These are phyloP conservation scores for Corylus avellana DNA, from an alignment of 306 rosid genomes.

Conservation along the genomic window DNA sequence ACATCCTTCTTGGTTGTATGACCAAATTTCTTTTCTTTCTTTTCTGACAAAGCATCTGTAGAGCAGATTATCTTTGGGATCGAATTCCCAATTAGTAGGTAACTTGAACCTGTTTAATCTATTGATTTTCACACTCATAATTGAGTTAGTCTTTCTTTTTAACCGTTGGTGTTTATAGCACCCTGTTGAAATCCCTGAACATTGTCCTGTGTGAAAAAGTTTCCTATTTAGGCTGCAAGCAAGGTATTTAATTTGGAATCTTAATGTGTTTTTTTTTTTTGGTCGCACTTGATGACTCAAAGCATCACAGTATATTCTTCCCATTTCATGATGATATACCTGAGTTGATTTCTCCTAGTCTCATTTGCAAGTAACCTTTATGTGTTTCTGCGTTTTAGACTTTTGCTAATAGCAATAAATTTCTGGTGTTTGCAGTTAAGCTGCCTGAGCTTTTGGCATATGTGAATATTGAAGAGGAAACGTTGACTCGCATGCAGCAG, in stretches of 20 bases:
- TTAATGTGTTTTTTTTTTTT: background rate
- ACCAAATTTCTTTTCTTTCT: too few relatives aligned
- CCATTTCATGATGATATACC: background rate
- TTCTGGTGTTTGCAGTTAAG: constrained; percentile 75
- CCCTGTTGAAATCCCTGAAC: background rate
- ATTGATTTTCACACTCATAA: background rate
- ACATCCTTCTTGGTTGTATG: background rate
- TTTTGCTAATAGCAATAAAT: constrained; percentile 14
- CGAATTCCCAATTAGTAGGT: background rate
- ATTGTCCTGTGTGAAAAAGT: background rate
- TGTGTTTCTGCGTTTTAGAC: constrained; percentile 7
- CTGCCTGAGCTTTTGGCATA: constrained; percentile 89
- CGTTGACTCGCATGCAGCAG: constrained; percentile 71
- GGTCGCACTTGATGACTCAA: background rate
- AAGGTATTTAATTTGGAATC: background rate
- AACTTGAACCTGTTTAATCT: background rate
- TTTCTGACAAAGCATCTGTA: background rate
- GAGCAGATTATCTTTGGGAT: background rate
- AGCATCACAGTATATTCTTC: background rate
- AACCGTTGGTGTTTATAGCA: background rate
- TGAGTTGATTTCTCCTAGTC: background rate
- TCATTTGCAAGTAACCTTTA: background rate
- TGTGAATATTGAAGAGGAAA: constrained; percentile 92
- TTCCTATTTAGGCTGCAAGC: background rate
- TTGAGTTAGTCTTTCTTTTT: background rate